Evolutionary conservation across 805 yeast species (phyloP).

Genomic region (Saccharomyces paradoxus): DNA sequence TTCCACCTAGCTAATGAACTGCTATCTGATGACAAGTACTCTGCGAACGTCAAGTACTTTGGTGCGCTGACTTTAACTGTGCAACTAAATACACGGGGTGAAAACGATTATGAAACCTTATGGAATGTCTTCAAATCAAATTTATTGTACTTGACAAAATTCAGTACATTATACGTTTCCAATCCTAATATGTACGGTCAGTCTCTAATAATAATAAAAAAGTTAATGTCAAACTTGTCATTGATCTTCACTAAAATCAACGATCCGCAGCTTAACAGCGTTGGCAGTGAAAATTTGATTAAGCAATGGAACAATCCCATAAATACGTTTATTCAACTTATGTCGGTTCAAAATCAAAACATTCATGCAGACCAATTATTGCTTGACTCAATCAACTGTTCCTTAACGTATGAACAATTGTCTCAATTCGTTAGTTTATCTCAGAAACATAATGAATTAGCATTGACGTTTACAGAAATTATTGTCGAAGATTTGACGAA

Average conservation of each 20-base stretch:
- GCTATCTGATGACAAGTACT: constrained; percentile 11
- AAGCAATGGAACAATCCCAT: constrained; percentile 29
- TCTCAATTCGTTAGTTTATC: constrained; percentile 18
- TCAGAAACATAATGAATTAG: constrained; percentile 16
- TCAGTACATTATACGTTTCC: constrained; percentile 10
- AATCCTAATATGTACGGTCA: constrained; percentile 12
- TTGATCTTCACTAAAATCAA: constrained; percentile 24
- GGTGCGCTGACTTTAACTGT: constrained; percentile 32
- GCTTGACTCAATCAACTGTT: constrained; percentile 9
- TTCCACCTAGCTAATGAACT: constrained; percentile 23
- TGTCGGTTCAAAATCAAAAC: constrained; percentile 9
- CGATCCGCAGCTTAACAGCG: constrained; percentile 7
- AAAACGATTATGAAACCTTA: constrained; percentile 9
- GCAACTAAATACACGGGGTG: constrained; percentile 19
- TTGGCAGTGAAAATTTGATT: constrained; percentile 3
- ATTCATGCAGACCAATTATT: constrained; percentile 7
- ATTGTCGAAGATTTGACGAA: constrained; percentile 30
- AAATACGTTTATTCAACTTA: constrained; percentile 18
- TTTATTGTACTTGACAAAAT: constrained; percentile 16
- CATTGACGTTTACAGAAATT: constrained; percentile 25
- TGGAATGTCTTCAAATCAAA: constrained; percentile 23
- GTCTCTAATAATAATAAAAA: constrained; percentile 21
- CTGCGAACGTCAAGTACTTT: constrained; percentile 27
- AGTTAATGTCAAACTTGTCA: constrained; percentile 31
- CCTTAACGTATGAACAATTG: constrained; percentile 19